Conservation (phyloP, 176 grass and related monocot genomes). For the Saccharum officinarum region DNA sequence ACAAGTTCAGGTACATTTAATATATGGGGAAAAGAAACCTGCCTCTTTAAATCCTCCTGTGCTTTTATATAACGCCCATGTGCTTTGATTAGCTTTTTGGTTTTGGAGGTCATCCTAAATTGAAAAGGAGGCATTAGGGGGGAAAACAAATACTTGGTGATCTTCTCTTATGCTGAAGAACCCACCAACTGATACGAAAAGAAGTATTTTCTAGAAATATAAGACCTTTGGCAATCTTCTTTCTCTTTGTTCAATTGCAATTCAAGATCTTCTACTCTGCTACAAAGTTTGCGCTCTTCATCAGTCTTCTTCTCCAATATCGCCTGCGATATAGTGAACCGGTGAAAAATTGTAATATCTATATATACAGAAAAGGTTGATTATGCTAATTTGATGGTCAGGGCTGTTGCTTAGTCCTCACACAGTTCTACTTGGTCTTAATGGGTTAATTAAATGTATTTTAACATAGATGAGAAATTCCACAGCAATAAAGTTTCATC, state of each 20-base stretch:
- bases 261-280: slow-evolving; percentile 69
- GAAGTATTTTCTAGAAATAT: slow-evolving; percentile 15
- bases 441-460: slow-evolving; percentile 13
- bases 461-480: slow-evolving; percentile 18
- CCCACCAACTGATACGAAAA: not conserved
- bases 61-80: slow-evolving; percentile 68
- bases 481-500: not conserved
- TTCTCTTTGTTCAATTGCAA: slow-evolving; percentile 59
- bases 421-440: not conserved
- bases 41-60: slow-evolving; percentile 79
- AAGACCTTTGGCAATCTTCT: slow-evolving; percentile 69
- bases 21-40: slow-evolving; percentile 31
- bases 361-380: slow-evolving; percentile 16
- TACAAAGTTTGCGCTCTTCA: slow-evolving; percentile 60
- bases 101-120: slow-evolving; percentile 74
- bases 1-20: slow-evolving; percentile 1
- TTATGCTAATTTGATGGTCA: not conserved
- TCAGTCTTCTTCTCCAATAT: slow-evolving; percentile 60
- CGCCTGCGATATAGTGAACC: slow-evolving; percentile 37
- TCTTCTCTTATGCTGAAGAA: slow-evolving; percentile 14
- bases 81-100: slow-evolving; percentile 77
- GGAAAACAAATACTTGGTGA: not conserved
- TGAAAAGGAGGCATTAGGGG: slow-evolving; percentile 9
- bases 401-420: not conserved
- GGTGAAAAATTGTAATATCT: slow-evolving; percentile 12